Evolutionary conservation across 164 flowering plant genomes (phyloP).

Genomic region (Platanus orientalis): DNA sequence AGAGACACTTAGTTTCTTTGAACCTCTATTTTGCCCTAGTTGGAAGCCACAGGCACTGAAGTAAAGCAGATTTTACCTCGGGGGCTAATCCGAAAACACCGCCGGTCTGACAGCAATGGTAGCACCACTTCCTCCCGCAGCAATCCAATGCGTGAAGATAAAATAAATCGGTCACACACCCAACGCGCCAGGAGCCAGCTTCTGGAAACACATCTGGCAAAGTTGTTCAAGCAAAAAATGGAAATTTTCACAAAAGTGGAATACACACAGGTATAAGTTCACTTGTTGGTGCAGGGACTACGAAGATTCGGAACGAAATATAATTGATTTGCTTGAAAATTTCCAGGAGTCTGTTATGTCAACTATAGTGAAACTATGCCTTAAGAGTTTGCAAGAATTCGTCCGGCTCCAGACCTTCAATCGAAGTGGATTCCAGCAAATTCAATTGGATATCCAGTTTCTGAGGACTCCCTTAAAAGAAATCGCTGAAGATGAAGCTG

Average conservation of each 20-base stretch:
- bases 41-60: conserved; percentile 64
- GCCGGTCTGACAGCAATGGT: conserved; percentile 86
- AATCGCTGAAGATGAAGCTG: conserved; percentile 79
- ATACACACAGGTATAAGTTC: conserved; percentile 64
- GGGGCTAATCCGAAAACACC: conserved; percentile 58
- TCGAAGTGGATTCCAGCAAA: conserved; percentile 97
- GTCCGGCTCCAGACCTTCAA: conserved; percentile 89
- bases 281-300: not conserved
- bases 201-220: conserved; percentile 93
- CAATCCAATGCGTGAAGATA: conserved; percentile 82
- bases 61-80: conserved; percentile 80
- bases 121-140: conserved; percentile 90
- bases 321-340: conserved; percentile 14
- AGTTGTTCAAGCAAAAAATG: conserved; percentile 92
- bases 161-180: conserved; percentile 56
- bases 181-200: conserved; percentile 93
- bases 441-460: conserved; percentile 93
- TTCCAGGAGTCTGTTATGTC: conserved; percentile 81
- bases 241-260: conserved; percentile 96
- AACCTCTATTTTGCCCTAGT: conserved; percentile 27
- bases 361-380: conserved; percentile 70
- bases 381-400: conserved; percentile 93
- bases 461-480: conserved; percentile 69
- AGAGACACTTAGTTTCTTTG: not conserved
- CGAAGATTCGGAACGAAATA: not conserved